phyloP scores from a whole-genome alignment of 2,329 filamentous ascomycete genomes.

The Fusarium miscanthi region DNA sequence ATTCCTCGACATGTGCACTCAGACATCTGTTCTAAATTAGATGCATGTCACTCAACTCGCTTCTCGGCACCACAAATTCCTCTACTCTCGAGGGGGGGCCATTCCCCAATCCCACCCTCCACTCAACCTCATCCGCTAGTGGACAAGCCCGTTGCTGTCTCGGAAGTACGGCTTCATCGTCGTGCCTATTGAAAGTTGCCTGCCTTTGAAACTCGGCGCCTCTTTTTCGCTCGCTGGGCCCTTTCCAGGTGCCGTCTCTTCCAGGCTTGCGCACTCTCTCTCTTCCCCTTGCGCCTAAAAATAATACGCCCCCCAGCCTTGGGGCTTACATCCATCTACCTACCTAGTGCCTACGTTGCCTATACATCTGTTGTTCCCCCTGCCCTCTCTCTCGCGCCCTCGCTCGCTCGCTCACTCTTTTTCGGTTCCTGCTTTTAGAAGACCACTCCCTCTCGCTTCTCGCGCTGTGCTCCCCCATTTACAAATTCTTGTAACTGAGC shows the following conservation, averaged over 20 bases:
- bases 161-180: conserved; percentile 45
- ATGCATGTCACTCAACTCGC: conserved; percentile 21
- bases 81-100: neutral
- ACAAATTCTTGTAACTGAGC: neutral
- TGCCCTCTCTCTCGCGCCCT: neutral
- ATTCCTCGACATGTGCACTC: neutral
- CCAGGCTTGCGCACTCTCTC: neutral
- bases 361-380: neutral
- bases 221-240: neutral
- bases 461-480: neutral
- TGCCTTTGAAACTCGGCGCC: conserved; percentile 9
- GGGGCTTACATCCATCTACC: neutral
- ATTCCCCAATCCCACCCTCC: conserved; percentile 19
- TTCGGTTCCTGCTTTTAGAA: conserved; percentile 11
- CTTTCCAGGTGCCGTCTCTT: conserved; percentile 23
- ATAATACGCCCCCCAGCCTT: neutral
- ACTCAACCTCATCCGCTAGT: conserved; percentile 28
- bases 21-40: neutral
- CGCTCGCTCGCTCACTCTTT: neutral
- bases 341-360: too few species aligned
- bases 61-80: conserved; percentile 35
- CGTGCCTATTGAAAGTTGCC: conserved; percentile 16
- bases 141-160: conserved; percentile 39
- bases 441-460: neutral
- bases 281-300: conserved; percentile 11